These are phyloP conservation scores for Mycothermus thermophilus DNA, from an alignment of 495 filamentous ascomycete genomes.

Conservation along the genomic window DNA sequence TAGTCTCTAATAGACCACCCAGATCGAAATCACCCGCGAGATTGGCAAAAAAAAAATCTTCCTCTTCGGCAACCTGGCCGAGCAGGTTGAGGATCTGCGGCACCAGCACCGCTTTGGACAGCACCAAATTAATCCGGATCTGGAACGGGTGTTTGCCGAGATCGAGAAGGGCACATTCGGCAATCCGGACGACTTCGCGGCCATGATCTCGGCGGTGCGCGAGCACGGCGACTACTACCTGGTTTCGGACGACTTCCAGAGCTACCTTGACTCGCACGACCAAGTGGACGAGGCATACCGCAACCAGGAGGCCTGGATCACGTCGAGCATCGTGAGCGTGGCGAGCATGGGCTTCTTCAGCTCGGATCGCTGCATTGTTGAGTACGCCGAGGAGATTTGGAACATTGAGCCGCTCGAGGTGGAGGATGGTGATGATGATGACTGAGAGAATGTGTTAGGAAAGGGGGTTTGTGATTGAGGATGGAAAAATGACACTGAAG, in stretches of 20 bases:
- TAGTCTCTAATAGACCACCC: conserved; percentile 1
- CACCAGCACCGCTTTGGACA: conserved; percentile 74
- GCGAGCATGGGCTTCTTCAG: conserved; percentile 93
- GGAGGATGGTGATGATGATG: not conserved
- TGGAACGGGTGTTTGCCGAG: conserved; percentile 66
- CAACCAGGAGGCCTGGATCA: conserved; percentile 82
- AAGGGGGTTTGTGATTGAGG: too few species aligned
- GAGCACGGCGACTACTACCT: conserved; percentile 96
- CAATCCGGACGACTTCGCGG: conserved; percentile 56
- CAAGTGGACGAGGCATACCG: conserved; percentile 82
- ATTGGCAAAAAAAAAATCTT: conserved; percentile 95
- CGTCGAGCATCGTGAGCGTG: conserved; percentile 76
- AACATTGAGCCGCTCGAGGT: conserved; percentile 65
- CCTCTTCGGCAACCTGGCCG: conserved; percentile 91
- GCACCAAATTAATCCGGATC: conserved; percentile 61
- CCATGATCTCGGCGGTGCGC: conserved; percentile 66
- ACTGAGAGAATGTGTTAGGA: too few species aligned
- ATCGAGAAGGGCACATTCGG: conserved; percentile 72
- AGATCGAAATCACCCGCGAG: conserved; percentile 98
- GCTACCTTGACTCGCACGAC: conserved; percentile 77
- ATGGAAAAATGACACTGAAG: too few species aligned
- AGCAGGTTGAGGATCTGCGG: conserved; percentile 93
- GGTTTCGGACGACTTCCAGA: conserved; percentile 91
- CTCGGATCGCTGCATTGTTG: conserved; percentile 89
- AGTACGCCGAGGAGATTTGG: conserved; percentile 97